phyloP scores from a whole-genome alignment of 2,329 filamentous ascomycete genomes.

The Calonectria honghensis region DNA sequence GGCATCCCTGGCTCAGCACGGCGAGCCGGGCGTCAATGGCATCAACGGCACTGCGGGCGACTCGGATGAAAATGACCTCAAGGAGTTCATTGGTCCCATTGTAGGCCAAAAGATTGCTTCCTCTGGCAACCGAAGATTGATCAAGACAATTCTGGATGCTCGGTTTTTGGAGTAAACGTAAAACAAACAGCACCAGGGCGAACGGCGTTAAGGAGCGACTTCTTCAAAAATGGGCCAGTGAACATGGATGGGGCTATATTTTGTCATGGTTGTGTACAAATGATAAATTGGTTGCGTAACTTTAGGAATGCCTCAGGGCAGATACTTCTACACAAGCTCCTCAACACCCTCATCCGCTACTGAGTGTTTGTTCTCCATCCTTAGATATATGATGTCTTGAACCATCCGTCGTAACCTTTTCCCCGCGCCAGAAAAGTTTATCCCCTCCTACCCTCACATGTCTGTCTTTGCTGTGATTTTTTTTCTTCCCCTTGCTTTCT shows the following conservation, averaged over 20 bases:
- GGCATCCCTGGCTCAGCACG: conserved; percentile 63
- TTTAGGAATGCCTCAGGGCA: conserved; percentile 33
- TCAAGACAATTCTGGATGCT: conserved; percentile 73
- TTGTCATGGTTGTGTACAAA: conserved; percentile 38
- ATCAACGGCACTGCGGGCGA: conserved; percentile 62
- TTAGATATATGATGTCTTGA: neutral
- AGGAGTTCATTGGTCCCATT: conserved; percentile 73
- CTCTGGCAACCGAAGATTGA: conserved; percentile 68
- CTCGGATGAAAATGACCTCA: conserved; percentile 66
- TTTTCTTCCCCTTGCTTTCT: neutral
- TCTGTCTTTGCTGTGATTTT: no score
- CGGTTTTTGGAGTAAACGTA: conserved; percentile 68
- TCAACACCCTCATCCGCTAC: conserved; percentile 22
- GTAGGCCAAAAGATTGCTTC: conserved; percentile 70
- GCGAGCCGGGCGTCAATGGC: conserved; percentile 61
- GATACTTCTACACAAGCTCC: conserved; percentile 41
- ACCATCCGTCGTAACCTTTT: conserved; percentile 8
- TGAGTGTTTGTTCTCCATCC: conserved; percentile 16
- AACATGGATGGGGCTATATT: conserved; percentile 13
- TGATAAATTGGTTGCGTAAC: conserved; percentile 39
- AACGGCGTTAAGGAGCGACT: conserved; percentile 53
- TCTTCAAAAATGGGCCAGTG: conserved; percentile 33
- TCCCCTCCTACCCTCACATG: neutral
- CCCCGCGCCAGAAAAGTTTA: conserved; percentile 5
- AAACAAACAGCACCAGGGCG: conserved; percentile 45